Base-by-base conservation (phyloP, 2,329 filamentous ascomycete species). In the Sclerotinia minor region DNA sequence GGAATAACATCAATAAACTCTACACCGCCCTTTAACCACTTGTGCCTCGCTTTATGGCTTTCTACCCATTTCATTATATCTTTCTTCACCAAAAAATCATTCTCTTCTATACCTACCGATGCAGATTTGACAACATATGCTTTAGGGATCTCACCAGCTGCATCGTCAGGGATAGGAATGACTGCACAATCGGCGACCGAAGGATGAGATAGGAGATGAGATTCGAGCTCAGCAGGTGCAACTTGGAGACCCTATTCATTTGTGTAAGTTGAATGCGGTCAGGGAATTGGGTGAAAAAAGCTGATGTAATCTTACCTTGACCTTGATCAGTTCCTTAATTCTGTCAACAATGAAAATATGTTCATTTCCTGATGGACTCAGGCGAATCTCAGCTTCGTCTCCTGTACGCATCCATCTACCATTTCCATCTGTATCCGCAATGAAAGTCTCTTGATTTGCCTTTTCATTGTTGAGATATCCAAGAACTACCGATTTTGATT, bases 391-490 rank as follows among this genome's bases (percentile, higher is more conserved):
- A 0, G 90, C 92, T 77, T 96, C 92, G 74, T 97, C 94, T 7
- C 94, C 94, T 0, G 94, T 97, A 52, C 85, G 86, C 83, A 75
- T 74, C 87, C 92, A 95, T 71, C 87, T 80, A 13, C 88, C 87
- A 19, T 80, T 76, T n/a, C 83, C 83, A 71, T 93, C 88, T 1
- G 88, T 82, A 64, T 88, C 83, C 70, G 79, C 80, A 0, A 88
- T 75, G 74, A 92, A 97, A 0, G 93, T 95, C 76, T 96, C 92
- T 64, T 85, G 83, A 26, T 89, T 96, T 3, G 94, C 92, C 75
- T 91, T 89, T 55, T 91, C 88, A 75, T 97, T 96, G 79, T 96
- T 90, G 65, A 96, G 80, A 73, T 97, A 97, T 0, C 94, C 94
- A 0, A 97, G 79, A 0, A 91, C 88, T 1, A 96, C 86, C 0